Evolutionary conservation across 306 rosid species (phyloP), one percentile per base, ranked within the genome.

Genomic region (Lablab purpureus): DNA sequence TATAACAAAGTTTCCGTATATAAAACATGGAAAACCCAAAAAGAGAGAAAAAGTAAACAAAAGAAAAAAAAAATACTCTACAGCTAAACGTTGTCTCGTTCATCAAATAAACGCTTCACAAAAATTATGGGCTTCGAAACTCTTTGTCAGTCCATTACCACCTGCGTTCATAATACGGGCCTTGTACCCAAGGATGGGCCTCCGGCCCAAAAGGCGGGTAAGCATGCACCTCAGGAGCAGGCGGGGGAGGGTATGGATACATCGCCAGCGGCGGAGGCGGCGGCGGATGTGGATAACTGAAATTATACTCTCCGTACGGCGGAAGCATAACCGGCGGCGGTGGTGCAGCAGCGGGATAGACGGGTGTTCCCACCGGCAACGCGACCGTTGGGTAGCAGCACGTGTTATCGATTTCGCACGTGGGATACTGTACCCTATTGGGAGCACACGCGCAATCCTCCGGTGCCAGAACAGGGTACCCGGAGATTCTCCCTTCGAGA

Each of bases 401-500:
- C 54, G 75, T 45, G 75, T 60, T 63, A 5, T 73, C 77, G 0
- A 70, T 27, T 18, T 34, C 87, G 14, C n/a, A 5, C 7, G 21
- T 36, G 2, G 87, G 84, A 72, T 68, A 76, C 7, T 76, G 83
- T 2, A 77, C 34, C 1, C 5, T 21, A 14, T 71, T 30, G 2
- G 45, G 18, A 32, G 14, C 60, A 22, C 81, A 64, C 54, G 64
- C 23, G 27, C 27, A 51, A 12, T 70, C 84, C 22, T 11, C 66
- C 11, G 85, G 81, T 11, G 58, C 50, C 3, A 79, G 43, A 73
- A 84, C 51, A 27, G 88, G 85, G 63, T 84, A 87, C 2, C 88
- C 88, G 1, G 86, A 78, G 27, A 87, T 77, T 52, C 74, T 80
- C 37, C 75, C 87, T 0, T 80, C 77, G 6, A 76, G 75, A 46